Evolutionary conservation across 768 basidiomycete species (phyloP), one percentile per base, ranked within the genome.

Genomic region (Auricularia sp.): DNA sequence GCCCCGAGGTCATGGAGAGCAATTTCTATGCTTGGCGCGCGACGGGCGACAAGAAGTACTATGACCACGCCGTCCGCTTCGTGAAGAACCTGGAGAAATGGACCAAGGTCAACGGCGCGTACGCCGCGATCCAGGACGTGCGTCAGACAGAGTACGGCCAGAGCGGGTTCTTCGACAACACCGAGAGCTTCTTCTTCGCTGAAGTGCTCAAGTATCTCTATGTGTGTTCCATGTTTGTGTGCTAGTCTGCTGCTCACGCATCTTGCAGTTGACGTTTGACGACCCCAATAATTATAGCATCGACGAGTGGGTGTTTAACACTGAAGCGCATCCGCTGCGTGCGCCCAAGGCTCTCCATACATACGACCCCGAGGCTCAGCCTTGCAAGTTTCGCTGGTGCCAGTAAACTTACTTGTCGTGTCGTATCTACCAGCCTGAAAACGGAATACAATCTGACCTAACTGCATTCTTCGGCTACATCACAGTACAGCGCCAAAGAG

Each of bases 21-120:
- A 91, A 90, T 77, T 90, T 90, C 77, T 87, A 90, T 66, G 89
- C 88, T 0, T 91, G 80, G 80, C 83, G 90, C 33, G 82, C 79
- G 18, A 89, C 88, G 2, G 90, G 89, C 0, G 77, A 90, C 68
- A 73, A 74, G 6, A 88, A 86, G 69, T 91, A 89, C 72, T 78
- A 86, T 39, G 77, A 88, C 59, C 82, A 86, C 33, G 89, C 90
- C 2, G 81, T 77, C 3, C 77, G 75, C 44, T 88, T 87, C 11
- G 74, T 88, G 18, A 65, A 35, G 18, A 45, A 44, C 56, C 56
- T 59, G 24, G 21, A 10, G 11, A 59, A 59, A 6, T 29, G 16
- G 56, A 59, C 56, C 8, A 7, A 21, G 11, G 69, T 64, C 21
- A 66, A 54, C 63, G 67, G 63, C 39, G 73, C 70, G 54, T 89